Base-by-base conservation (phyloP, 305 asterid genomes). In the Withania somnifera region DNA sequence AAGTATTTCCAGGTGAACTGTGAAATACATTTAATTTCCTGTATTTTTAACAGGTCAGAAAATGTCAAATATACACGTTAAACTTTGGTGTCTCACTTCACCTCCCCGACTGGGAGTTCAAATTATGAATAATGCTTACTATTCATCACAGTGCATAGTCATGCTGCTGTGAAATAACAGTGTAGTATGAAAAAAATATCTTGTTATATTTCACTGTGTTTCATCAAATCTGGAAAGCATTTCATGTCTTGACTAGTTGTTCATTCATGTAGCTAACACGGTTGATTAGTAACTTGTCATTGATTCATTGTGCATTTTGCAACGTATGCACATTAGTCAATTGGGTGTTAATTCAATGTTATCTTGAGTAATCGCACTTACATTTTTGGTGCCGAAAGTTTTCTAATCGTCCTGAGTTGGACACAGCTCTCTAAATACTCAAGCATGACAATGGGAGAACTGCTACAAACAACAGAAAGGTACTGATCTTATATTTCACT, bases 381-480 rank as follows among this genome's bases (percentile, higher is more conserved):
- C 24, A 34, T 40, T 61, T 11, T 58, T 40, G 22, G 17, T 50
- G 14, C 67, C 52, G 71, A 32, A 28, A 56, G 45, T 4, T 22
- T 22, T 13, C 15, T 58, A 26, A 4, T n/a, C 57, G 20, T 30
- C 20, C 11, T 56, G 36, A 53, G 61, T 50, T 82, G 78, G 93
- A 89, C 42, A 45, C 57, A 80, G 68, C 10, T 77, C 82, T 66
- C 85, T 34, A 84, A 85, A 61, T 83, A 77, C 75, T 71, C 86
- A 1, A 38, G 85, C 82, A 34, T 82, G 81, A 69, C 88, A 78
- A 82, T 87, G 76, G 82, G 45, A 69, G 89, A 92, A 82, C 90
- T 90, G 78, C 87, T 88, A 42, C 85, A 87, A 54, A 81, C 81
- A 75, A 88, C 87, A 52, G 93, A 88, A 87, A 88, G 94, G 96